Base-by-base conservation (phyloP, 2,329 filamentous ascomycete species). In the Trematosphaeria pertusa region DNA sequence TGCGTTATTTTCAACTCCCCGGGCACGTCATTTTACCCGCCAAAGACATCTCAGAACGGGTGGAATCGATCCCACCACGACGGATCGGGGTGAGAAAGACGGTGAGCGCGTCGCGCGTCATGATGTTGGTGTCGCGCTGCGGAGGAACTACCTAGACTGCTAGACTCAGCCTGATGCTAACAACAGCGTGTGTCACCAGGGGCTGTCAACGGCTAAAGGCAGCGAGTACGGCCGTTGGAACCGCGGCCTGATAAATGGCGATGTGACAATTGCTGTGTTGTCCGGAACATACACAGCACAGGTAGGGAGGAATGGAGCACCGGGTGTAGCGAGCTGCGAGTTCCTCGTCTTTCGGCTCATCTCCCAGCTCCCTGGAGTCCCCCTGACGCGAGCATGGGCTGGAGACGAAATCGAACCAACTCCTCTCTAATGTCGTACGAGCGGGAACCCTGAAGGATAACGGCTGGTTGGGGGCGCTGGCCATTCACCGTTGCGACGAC, bases 21-120 rank as follows among this genome's bases (percentile, higher is more conserved):
- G n/a, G n/a, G n/a, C n/a, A n/a, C n/a, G n/a, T 53, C 56, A 69
- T 69, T 69, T n/a, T 67, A 68, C 45, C 65, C 65, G 61, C 51
- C 51, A 24, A 54, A 52, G 40, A 50, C 54, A 52, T 60, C 54
- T 58, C 50, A 46, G 37, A 44, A 35, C 58, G 53, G 48, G 58
- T 51, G 48, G 49, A 48, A 36, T 26, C 37, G 52, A 49, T 59
- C 56, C 53, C 54, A 51, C 50, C 35, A 40, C 43, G 32, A 43
- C 15, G 17, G n/a, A 14, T 19, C 37, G 46, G 46, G 43, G 20
- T 45, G 31, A 48, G 46, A 50, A 50, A 43, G 48, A 52, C 41
- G 51, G 51, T 48, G 46, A 55, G 37, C 35, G n/a, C 39, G 31
- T 32, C 42, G 43, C 50, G 50, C 32, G 34, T 43, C n/a, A 22